A percentile compares a stretch with the other conserved stretches of the same genome.
Evolutionary conservation across 1,284 basidiomycete genomes (phyloP).

Genomic region (Gymnopus androsaceus): DNA sequence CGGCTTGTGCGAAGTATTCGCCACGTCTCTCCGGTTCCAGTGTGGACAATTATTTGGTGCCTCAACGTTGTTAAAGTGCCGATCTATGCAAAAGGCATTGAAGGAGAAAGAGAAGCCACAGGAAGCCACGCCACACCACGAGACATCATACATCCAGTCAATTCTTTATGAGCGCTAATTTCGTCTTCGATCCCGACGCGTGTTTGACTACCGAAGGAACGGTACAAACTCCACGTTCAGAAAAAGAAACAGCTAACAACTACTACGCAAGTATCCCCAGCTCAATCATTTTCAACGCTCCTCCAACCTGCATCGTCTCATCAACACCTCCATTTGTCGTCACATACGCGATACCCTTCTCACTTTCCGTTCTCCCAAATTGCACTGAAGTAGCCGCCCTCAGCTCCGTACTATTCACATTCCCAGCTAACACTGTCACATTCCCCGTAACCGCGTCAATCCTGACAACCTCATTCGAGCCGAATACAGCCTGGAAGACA

Average conservation of each 20-base stretch:
- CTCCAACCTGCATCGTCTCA: not conserved
- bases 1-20: no score
- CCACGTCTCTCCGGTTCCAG: no score
- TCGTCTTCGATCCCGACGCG: no score
- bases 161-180: no score
- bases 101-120: no score
- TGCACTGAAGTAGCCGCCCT: conserved; percentile 1
- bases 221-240: no score
- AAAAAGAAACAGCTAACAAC: not conserved
- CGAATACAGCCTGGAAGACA: conserved; percentile 1
- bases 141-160: no score
- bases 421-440: not conserved
- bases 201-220: no score
- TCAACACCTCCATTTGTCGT: not conserved
- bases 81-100: no score
- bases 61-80: no score
- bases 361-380: not conserved
- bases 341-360: not conserved
- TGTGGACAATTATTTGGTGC: no score
- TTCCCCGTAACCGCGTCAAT: not conserved
- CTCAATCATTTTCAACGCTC: conserved; percentile 2
- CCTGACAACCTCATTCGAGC: conserved; percentile 1
- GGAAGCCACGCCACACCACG: no score
- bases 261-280: not conserved
- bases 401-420: not conserved